Conservation (phyloP, 805 yeast genomes). For the Zygosaccharomyces pseudorouxii region DNA sequence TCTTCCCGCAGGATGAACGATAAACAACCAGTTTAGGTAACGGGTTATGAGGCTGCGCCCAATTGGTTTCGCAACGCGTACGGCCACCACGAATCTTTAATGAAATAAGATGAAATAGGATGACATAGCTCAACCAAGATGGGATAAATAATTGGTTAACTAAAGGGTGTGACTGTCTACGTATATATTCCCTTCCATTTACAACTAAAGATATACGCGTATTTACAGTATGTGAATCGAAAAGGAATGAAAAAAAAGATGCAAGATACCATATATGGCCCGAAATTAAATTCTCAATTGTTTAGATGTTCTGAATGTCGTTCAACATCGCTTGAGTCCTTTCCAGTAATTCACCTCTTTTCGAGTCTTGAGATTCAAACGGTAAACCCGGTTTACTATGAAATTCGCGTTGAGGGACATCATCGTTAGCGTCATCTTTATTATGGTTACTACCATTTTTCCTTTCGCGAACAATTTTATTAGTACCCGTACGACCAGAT, state of each 20-base stretch:
- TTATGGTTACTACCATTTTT: not conserved
- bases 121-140: not conserved
- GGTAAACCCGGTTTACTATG: not conserved
- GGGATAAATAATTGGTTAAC: not conserved
- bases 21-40: slow-evolving; percentile 6
- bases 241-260: no score
- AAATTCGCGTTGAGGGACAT: not conserved
- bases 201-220: not conserved
- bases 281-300: not conserved
- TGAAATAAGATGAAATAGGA: no score
- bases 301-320: slow-evolving; percentile 28
- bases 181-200: not conserved
- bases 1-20: not conserved
- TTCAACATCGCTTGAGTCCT: slow-evolving; percentile 30
- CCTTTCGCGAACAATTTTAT: no score
- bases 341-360: slow-evolving; percentile 17
- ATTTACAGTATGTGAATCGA: no score
- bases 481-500: not conserved
- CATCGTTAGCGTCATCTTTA: not conserved
- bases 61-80: not conserved
- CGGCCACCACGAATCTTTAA: not conserved
- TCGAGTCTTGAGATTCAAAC: not conserved
- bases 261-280: not conserved
- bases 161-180: not conserved
- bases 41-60: slow-evolving; percentile 1